Base-by-base conservation (phyloP, 495 filamentous ascomycete genomes). In the Pseudotulostoma volvatum region DNA sequence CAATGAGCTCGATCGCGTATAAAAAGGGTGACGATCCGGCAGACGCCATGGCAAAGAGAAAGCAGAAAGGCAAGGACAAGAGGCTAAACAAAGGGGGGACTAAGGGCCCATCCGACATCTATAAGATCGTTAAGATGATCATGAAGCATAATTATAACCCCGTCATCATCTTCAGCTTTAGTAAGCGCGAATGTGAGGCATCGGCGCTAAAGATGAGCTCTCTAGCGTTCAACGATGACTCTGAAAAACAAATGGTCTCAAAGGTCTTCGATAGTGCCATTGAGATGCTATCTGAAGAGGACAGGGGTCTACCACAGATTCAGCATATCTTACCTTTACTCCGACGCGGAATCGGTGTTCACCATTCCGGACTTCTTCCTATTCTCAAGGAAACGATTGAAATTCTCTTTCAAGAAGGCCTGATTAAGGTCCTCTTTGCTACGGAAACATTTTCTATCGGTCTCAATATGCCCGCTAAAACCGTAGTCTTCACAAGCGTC, bases 361-460 rank as follows among this genome's bases (percentile, higher is more conserved):
- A 97, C 69, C 90, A 97, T 61, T 93, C 86, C 15, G 90, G 90
- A 38, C 70, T 97, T 8, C 68, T 97, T 30, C 90, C 90, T 7
- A 96, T 97, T 52, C 60, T 97, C 35, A 97, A 97, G 57, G 90
- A 97, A 61, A 94, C 87, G 3, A 96, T 97, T 50, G 90, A 97
- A 59, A 96, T 97, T 55, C 64, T 97, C 23, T 97, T 97, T 70
- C 90, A 97, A 54, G 90, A 97, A 56, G 84, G 85, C 41, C 68
- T 97, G 36, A 93, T 97, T 61, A 97, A 97, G 54, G 90, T 94
- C 18, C 67, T 97, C 0, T 97, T 97, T 48, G 90, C 90, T 0
- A 97, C 90, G 7, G 90, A 97, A 56, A 97, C 90, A 0, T 97
- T 97, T 63, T 97, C 90, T 9, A 95, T 96, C 49, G 90, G 90